Base-by-base conservation (phyloP, 1,139 yeast species). In the Yamadazyma diospyri region DNA sequence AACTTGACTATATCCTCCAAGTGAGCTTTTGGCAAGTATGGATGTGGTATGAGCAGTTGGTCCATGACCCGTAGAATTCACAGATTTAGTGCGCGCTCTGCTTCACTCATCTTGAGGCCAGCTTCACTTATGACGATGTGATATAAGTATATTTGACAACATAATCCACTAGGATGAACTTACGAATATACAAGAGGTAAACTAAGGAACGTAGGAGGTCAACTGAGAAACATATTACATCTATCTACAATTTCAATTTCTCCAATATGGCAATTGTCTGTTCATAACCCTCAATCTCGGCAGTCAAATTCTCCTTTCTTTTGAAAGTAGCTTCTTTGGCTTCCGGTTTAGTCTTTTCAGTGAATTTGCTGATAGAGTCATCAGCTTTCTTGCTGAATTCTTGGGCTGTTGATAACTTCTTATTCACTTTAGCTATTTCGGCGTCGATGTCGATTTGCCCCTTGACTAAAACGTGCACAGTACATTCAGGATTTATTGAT, bases 361-460 rank as follows among this genome's bases (percentile, higher is more conserved):
- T 83, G 55, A 88, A 92, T 60, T 89, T 95, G 48, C 82, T 69
- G 37, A 68, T 65, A 25, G 68, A 51, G 31, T 66, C 72, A 30
- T 58, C 53, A 39, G 59, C 54, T 55, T 67, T 69, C 45, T 55
- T 52, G 38, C 53, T 53, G 39, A 54, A 54, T 43, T 86, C 85
- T 46, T 65, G 59, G 41, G 85, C 75, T 40, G 78, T 73, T 37
- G 62, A 71, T 53, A 88, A 72, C 67, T 84, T 88, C 73, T 78
- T 79, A 50, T 70, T 60, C 29, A 89, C 94, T 73, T 89, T 92
- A 46, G 71, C 55, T 51, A 92, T 85, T 64, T 92, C 97, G 33
- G 84, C 81, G 50, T 88, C 97, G 50, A 89, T 76, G 57, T 92
- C 97, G 48, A 92, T 80, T 57, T 85, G 94, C 36, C 97, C 97